Percentiles rank a stretch among this genome's conserved stretches.
These are phyloP conservation scores for Ophiobolus disseminans DNA, from an alignment of 2,329 filamentous ascomycete genomes.

Conservation along the genomic window DNA sequence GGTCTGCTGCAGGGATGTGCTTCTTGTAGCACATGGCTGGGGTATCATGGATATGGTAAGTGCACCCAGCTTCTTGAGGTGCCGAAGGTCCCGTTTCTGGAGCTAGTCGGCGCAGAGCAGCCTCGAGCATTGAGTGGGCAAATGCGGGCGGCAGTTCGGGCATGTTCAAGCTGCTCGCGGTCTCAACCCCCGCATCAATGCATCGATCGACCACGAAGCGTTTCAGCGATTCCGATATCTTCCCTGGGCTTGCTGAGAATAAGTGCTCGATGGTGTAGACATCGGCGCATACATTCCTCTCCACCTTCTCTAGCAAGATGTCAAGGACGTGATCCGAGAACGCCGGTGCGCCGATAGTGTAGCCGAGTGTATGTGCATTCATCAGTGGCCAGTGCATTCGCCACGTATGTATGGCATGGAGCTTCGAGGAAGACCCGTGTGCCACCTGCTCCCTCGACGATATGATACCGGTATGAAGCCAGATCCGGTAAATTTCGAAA, in stretches of 20 bases:
- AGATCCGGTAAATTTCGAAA: conserved; percentile 5
- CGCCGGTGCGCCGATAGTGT: conserved; percentile 8
- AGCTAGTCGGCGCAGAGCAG: conserved; percentile 5
- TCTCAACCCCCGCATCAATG: conserved; percentile 2
- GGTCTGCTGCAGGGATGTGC: not conserved
- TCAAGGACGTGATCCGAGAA: conserved; percentile 25
- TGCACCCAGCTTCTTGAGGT: not conserved
- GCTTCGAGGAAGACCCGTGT: not conserved
- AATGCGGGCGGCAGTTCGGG: conserved; percentile 5
- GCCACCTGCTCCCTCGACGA: not conserved
- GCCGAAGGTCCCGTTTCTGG: not conserved
- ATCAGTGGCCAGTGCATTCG: conserved; percentile 18
- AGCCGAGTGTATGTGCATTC: conserved; percentile 22
- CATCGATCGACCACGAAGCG: conserved; percentile 21
- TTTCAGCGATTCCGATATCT: conserved; percentile 8
- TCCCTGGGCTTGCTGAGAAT: conserved; percentile 4
- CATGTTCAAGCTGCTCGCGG: not conserved
- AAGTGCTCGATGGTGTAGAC: conserved; percentile 21
- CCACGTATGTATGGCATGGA: conserved; percentile 12
- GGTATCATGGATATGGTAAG: conserved; percentile 17
- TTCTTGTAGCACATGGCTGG: conserved; percentile 14
- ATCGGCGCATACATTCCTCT: conserved; percentile 5
- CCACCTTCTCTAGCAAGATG: conserved; percentile 12
- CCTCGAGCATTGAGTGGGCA: conserved; percentile 7
- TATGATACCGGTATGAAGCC: conserved; percentile 7